Evolutionary conservation across 768 basidiomycete genomes (phyloP).

Genomic region (Cystobasidium ongulense): DNA sequence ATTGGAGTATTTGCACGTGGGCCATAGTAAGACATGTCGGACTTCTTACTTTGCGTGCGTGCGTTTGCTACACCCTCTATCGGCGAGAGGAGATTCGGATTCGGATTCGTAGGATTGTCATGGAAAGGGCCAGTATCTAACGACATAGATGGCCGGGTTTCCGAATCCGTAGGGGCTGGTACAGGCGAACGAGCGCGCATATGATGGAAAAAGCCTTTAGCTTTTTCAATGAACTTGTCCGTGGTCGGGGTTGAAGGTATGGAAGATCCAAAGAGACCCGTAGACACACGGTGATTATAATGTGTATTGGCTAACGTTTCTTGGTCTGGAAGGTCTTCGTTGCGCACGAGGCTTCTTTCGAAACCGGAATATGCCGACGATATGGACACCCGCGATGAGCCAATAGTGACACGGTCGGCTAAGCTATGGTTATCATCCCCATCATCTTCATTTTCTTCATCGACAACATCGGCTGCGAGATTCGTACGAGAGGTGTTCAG

Average conservation of each 20-base stretch:
- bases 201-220: slow-evolving; percentile 12
- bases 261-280: not conserved
- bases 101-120: too few relatives aligned
- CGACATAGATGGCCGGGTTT: not conserved
- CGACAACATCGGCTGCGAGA: slow-evolving; percentile 7
- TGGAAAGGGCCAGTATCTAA: not conserved
- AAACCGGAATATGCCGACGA: slow-evolving; percentile 25
- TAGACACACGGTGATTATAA: not conserved
- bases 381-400: slow-evolving; percentile 15
- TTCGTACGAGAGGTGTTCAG: slow-evolving; percentile 6
- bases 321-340: not conserved
- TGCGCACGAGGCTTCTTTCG: not conserved
- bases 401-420: slow-evolving; percentile 1
- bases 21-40: too few relatives aligned
- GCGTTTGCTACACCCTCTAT: too few relatives aligned
- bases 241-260: slow-evolving; percentile 3
- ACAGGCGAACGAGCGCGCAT: not conserved
- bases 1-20: too few relatives aligned
- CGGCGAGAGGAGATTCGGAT: too few relatives aligned
- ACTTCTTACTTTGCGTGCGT: too few relatives aligned
- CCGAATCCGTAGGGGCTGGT: not conserved
- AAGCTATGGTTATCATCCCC: slow-evolving; percentile 16
- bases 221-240: slow-evolving; percentile 19
- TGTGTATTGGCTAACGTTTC: not conserved
- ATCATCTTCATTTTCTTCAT: slow-evolving; percentile 15